Base-by-base conservation (phyloP, 805 yeast species). In the Kazachstania martiniae region DNA sequence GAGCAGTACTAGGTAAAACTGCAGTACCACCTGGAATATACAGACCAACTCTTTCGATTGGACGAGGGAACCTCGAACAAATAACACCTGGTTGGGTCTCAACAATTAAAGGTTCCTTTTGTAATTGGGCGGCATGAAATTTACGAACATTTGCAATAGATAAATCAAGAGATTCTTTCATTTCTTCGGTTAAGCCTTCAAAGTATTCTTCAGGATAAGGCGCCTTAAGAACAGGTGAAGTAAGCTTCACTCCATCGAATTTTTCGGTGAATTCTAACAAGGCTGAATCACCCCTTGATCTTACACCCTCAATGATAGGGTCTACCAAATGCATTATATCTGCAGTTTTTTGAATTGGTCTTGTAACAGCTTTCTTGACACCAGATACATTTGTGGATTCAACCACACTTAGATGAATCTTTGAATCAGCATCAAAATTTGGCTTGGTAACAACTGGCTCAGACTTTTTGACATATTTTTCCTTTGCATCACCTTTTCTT, bases 1-100 rank as follows among this genome's bases (percentile, higher is more conserved):
- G 70, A 4, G 97, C 93, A 10, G 99, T 91, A 13, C 97, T 89
- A 26, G 99, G 99, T 43, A 91, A 70, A 21, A 91, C 89, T 3
- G 99, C 99, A 27, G 97, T 86, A 46, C 99, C 99, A 47, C 99
- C 99, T 34, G 99, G 99, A 38, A 91, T 83, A 53, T 91, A 91
- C 38, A 93, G 70, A 39, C 98, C 99, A 34, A 91, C 98, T 38
- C 73, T 77, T 51, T 85, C 94, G 45, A 91, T 86, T 5, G 98
- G 91, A 50, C 95, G 76, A 12, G 97, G 82, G 58, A 91, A 91
- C 49, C 99, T 75, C 13, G 94, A 83, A 63, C 98, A 91, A 33
- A 70, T 61, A 17, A 91, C 97, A 44, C 98, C 98, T 2, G 94
- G 93, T 37, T 81, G 68, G 1, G 99, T 91, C 61, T 89, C 97